These are phyloP conservation scores for Eurotiales sp. DNA, from an alignment of 2,329 filamentous ascomycete genomes.

Conservation along the genomic window DNA sequence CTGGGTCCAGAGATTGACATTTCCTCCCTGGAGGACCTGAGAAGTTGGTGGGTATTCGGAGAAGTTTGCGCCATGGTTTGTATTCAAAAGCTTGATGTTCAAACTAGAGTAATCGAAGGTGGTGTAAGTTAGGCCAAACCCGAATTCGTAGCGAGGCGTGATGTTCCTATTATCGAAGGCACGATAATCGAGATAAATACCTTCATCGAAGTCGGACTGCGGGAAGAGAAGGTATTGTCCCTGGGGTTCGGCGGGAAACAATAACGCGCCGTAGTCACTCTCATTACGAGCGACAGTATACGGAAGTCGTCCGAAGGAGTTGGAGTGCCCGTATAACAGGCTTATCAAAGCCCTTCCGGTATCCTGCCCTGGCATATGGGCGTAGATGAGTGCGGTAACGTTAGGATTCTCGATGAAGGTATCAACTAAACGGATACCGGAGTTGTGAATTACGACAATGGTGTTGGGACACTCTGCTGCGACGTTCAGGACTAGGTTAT, in stretches of 20 bases:
- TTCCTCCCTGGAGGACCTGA: constrained; percentile 32
- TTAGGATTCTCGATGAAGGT: constrained; percentile 69
- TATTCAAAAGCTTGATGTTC: constrained; percentile 57
- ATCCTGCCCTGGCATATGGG: constrained; percentile 78
- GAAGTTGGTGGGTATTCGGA: constrained; percentile 8
- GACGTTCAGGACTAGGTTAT: constrained; percentile 40
- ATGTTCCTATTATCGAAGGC: constrained; percentile 65
- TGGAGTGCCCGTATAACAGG: constrained; percentile 76
- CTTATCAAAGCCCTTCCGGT: constrained; percentile 75
- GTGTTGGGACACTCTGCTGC: constrained; percentile 73
- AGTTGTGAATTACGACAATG: constrained; percentile 78
- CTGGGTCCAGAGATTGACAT: constrained; percentile 58
- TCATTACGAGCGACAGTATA: constrained; percentile 73
- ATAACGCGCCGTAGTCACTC: constrained; percentile 60
- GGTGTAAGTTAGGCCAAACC: constrained; percentile 76
- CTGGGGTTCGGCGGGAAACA: background rate
- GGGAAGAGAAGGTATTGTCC: constrained; percentile 30
- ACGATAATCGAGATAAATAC: constrained; percentile 77
- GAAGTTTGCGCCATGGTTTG: constrained; percentile 23
- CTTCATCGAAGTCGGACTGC: constrained; percentile 72
- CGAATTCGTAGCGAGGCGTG: constrained; percentile 75
- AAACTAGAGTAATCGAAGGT: constrained; percentile 73
- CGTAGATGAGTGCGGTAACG: constrained; percentile 79
- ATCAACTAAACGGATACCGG: constrained; percentile 63
- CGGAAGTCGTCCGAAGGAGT: constrained; percentile 71